Base-by-base conservation (phyloP, 768 basidiomycete genomes). In the Gymnopilus junonius region DNA sequence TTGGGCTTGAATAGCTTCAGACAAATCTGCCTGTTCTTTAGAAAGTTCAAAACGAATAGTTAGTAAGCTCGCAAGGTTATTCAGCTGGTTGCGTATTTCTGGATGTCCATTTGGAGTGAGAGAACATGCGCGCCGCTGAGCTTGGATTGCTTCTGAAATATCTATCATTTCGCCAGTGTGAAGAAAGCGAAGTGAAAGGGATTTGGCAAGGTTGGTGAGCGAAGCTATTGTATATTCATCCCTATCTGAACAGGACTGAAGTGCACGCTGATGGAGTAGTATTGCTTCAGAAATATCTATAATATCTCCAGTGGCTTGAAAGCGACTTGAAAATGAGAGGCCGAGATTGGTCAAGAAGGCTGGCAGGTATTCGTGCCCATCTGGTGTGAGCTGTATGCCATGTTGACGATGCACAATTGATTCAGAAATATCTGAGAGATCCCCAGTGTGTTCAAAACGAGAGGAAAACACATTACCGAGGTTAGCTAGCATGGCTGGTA, bases 21-120 rank as follows among this genome's bases (percentile, higher is more conserved):
- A 50, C 40, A 68, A 29, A 45, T 70, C 63, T 21, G 37, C 25
- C 23, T 40, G 4, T 43, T 66, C 56, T 10, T 42, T 15, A 14
- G 8, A 56, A 1, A 29, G 11, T 20, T 64, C 63, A 69, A 62
- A 66, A 32, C 48, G 48, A 51, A 17, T 17, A 58, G 56, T 29
- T 3, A 58, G 67, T 10, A 68, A 65, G 35, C 63, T 40, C 11
- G 15, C 48, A 20, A 80, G 66, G 43, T 67, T 69, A 34, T 37
- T 65, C 1, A 67, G 50, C 32, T 12, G 55, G 11, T 21, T 34
- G 8, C 63, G 35, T 35, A 55, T 14, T 6, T 48, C 45, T 35
- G 48, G 31, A 56, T 62, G 58, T 1, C 57, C 51, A 27, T 59
- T 42, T 21, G 63, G 58, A 55, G 50, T 55, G 29, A 60, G 56